phyloP scores from a whole-genome alignment of 2,329 filamentous ascomycete species.

The Cryphonectria radicalis region DNA sequence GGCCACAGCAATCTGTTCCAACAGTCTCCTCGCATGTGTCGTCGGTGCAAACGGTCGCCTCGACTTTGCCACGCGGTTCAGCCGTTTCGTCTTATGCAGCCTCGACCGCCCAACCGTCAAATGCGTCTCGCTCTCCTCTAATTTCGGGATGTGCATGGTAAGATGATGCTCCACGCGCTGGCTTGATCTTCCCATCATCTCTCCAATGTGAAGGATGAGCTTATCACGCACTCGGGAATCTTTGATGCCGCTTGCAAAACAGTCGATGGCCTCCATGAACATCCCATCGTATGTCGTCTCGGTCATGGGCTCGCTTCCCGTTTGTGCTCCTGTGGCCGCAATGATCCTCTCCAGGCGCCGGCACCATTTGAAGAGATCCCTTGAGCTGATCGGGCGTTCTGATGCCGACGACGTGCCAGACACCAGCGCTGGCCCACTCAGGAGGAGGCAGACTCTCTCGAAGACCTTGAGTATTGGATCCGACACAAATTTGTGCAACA shows the following conservation, averaged over 20 bases:
- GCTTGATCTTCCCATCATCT: slow-evolving; percentile 84
- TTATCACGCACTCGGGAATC: slow-evolving; percentile 62
- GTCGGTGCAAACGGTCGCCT: slow-evolving; percentile 84
- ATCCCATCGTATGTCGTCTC: slow-evolving; percentile 78
- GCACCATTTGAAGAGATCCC: slow-evolving; percentile 91
- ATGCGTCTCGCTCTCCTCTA: slow-evolving; percentile 63
- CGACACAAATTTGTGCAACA: slow-evolving; percentile 65
- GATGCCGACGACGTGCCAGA: slow-evolving; percentile 30
- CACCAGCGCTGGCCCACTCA: slow-evolving; percentile 39
- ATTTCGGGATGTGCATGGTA: slow-evolving; percentile 69
- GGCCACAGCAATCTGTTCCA: slow-evolving; percentile 87
- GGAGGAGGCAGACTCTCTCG: slow-evolving; percentile 53
- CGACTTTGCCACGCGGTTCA: slow-evolving; percentile 53
- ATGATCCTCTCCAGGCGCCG: slow-evolving; percentile 73
- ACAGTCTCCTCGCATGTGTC: slow-evolving; percentile 77
- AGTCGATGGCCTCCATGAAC: slow-evolving; percentile 91
- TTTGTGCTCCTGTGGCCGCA: slow-evolving; percentile 62
- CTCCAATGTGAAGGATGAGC: slow-evolving; percentile 73
- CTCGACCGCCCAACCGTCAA: slow-evolving; percentile 69
- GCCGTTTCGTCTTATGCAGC: slow-evolving; percentile 62
- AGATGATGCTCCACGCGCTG: slow-evolving; percentile 82
- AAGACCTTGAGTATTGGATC: slow-evolving; percentile 63
- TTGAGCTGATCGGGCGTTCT: slow-evolving; percentile 56
- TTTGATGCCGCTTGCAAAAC: slow-evolving; percentile 82
- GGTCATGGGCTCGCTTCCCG: slow-evolving; percentile 70